These are phyloP conservation scores for Paramyrothecium sp. DNA, from an alignment of 2,329 filamentous ascomycete species.

Conservation along the genomic window DNA sequence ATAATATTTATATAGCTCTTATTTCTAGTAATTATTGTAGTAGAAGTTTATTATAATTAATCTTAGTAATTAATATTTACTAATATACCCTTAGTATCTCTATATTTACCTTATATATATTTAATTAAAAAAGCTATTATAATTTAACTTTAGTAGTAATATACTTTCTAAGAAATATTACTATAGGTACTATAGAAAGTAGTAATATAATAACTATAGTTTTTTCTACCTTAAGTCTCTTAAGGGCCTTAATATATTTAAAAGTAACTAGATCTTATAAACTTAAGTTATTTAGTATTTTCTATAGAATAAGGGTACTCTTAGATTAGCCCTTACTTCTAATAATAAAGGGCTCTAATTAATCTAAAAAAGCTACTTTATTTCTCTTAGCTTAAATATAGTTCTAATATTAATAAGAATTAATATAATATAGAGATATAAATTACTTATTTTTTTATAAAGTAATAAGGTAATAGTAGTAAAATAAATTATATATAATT, in stretches of 20 bases:
- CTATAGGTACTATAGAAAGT: slow-evolving; percentile 1
- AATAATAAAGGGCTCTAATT: not conserved
- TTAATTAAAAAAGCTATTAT: not conserved
- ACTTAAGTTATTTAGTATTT: not conserved
- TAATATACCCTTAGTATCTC: not conserved
- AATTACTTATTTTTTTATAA: not conserved
- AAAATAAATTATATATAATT: not conserved
- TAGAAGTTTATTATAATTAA: no score
- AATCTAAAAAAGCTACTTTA: not conserved
- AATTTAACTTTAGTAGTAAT: not conserved
- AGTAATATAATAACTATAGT: slow-evolving; percentile 2
- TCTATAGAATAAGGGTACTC: not conserved
- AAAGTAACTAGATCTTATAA: not conserved
- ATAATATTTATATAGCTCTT: no score
- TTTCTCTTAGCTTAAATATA: not conserved
- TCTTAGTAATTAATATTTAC: not conserved
- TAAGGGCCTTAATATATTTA: not conserved
- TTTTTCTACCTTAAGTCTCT: slow-evolving; percentile 1
- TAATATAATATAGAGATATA: slow-evolving; percentile 2
- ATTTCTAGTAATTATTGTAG: no score
- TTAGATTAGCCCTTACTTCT: not conserved
- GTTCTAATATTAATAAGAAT: slow-evolving; percentile 1
- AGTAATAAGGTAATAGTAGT: not conserved
- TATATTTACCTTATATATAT: not conserved
- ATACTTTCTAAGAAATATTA: not conserved